These are phyloP conservation scores for Blastomyces gilchristii DNA, from an alignment of 2,329 filamentous ascomycete species.

Conservation along the genomic window DNA sequence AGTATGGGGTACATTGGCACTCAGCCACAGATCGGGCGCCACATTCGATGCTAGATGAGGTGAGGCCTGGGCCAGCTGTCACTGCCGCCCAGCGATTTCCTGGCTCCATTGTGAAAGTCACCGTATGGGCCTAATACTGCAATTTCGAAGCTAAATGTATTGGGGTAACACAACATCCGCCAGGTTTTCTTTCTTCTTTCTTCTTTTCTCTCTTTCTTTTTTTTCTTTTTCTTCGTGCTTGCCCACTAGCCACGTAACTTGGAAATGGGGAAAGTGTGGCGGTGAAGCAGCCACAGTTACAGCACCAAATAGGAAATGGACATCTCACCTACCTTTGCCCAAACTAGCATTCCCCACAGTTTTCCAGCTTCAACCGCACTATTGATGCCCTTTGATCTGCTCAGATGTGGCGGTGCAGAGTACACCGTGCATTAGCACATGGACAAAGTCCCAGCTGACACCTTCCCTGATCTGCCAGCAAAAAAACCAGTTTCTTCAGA, in stretches of 20 bases:
- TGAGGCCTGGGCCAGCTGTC: neutral
- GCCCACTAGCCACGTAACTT: neutral
- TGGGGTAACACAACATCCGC: neutral
- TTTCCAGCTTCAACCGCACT: neutral
- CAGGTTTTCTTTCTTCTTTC: too few relatives aligned
- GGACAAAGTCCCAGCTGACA: too few relatives aligned
- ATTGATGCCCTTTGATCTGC: neutral
- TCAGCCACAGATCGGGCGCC: constrained; percentile 1
- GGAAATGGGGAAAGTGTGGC: neutral
- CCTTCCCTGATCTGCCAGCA: too few relatives aligned
- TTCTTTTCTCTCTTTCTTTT: neutral
- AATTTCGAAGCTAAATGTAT: neutral
- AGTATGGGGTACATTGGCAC: neutral
- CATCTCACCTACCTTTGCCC: neutral
- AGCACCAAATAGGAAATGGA: neutral
- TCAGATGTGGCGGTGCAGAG: neutral
- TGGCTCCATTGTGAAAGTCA: neutral
- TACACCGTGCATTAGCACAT: too few relatives aligned
- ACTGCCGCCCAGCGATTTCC: neutral
- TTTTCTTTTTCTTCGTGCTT: neutral
- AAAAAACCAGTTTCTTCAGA: neutral
- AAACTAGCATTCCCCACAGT: neutral
- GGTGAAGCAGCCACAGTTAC: neutral
- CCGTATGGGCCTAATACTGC: neutral
- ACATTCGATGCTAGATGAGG: neutral